phyloP scores from a whole-genome alignment of 169 alveolate species.

The Amoebophrya sp. region DNA sequence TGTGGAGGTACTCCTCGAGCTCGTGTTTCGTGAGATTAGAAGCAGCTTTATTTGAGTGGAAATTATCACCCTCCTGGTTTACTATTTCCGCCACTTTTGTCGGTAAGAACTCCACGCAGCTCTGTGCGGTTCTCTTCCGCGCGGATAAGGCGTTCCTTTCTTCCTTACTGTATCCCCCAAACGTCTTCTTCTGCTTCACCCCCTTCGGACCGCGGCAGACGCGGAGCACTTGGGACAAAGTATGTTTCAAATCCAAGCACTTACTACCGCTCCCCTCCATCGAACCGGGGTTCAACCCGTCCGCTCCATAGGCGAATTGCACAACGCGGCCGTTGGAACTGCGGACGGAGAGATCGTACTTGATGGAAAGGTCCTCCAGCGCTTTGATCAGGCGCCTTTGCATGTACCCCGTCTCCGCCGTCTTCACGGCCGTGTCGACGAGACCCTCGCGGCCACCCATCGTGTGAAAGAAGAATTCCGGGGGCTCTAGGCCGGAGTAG shows the following conservation, averaged over 20 bases:
- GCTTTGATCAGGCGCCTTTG: constrained; percentile 89
- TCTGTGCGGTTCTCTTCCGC: not conserved
- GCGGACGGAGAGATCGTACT: constrained; percentile 92
- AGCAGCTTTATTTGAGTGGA: too few relatives aligned
- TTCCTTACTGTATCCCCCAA: not conserved
- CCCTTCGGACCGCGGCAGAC: not conserved
- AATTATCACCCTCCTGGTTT: too few relatives aligned
- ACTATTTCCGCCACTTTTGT: too few relatives aligned
- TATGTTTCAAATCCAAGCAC: constrained; percentile 35
- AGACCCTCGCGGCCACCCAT: constrained; percentile 99
- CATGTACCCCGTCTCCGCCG: constrained; percentile 99
- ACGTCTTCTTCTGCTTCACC: not conserved
- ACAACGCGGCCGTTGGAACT: constrained; percentile 90
- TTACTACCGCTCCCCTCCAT: constrained; percentile 65
- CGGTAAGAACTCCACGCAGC: not conserved
- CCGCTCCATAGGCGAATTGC: constrained; percentile 96
- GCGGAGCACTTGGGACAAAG: not conserved
- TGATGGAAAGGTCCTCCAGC: constrained; percentile 90
- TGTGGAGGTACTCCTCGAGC: not conserved
- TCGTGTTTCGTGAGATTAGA: not conserved
- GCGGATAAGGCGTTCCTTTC: not conserved
- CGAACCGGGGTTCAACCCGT: constrained; percentile 84
- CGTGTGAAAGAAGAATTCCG: constrained; percentile 98
- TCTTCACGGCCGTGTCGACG: constrained; percentile 98
- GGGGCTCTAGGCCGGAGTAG: constrained; percentile 65